Percentiles rank a stretch among this genome's conserved stretches.
Evolutionary conservation across 73 alveolate genomes (phyloP).

Genomic region (Blepharisma stoltei): DNA sequence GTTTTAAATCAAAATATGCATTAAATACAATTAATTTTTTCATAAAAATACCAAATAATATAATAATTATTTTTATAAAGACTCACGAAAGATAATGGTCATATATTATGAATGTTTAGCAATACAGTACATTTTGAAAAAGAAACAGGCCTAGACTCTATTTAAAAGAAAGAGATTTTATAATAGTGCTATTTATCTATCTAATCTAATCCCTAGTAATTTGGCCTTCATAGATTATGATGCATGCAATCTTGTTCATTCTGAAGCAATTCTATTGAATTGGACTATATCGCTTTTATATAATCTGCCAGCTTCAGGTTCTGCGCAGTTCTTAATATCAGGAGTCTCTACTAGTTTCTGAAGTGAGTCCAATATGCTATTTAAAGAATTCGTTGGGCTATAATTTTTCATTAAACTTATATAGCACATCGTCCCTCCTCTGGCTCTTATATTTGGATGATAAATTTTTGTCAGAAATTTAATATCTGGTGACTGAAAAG

Average conservation of each 20-base stretch:
- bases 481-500: constrained; percentile 58
- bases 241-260: constrained; percentile 51
- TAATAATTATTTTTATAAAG: no score
- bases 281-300: constrained; percentile 66
- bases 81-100: no score
- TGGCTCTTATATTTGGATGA: not conserved
- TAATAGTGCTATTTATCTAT: no score
- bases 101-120: no score
- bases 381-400: constrained; percentile 72
- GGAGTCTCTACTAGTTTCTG: constrained; percentile 72
- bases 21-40: no score
- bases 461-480: constrained; percentile 37
- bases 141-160: no score
- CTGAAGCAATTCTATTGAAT: constrained; percentile 69
- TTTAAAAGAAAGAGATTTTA: no score
- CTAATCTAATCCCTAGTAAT: no score
- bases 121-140: no score
- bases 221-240: no score
- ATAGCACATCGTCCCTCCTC: constrained; percentile 41
- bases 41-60: no score
- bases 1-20: no score
- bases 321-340: constrained; percentile 81
- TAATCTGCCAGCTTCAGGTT: constrained; percentile 78
- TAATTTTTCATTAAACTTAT: constrained; percentile 56
- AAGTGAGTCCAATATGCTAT: constrained; percentile 64